A percentile compares a stretch with the other conserved stretches of the same genome.
Conservation (phyloP, 208 protist species). For the Crithidia bombi region DNA sequence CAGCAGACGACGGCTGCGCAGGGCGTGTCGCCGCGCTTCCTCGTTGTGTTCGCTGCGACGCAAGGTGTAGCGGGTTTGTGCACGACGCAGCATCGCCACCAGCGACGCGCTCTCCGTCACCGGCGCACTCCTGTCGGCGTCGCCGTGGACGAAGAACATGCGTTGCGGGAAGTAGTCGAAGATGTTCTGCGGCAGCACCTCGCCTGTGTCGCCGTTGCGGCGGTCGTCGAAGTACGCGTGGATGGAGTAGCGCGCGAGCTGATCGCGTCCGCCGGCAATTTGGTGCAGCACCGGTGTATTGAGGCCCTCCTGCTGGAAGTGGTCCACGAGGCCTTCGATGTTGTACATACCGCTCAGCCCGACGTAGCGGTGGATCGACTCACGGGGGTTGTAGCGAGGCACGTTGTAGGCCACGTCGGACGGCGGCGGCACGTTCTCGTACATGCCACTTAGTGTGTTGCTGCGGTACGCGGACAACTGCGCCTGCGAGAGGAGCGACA, state of each 20-base stretch:
- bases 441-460: conserved; percentile 38
- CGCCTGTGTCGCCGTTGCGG: conserved; percentile 46
- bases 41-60: conserved; percentile 31
- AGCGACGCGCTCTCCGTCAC: conserved; percentile 73
- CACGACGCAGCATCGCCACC: conserved; percentile 59
- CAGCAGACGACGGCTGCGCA: conserved; percentile 21
- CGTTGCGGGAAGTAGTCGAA: conserved; percentile 79
- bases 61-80: conserved; percentile 42
- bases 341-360: conserved; percentile 89
- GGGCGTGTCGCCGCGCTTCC: conserved; percentile 38
- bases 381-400: conserved; percentile 82
- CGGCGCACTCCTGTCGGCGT: conserved; percentile 78
- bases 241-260: conserved; percentile 67
- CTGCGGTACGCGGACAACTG: conserved; percentile 63
- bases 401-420: conserved; percentile 78
- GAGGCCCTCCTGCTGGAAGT: conserved; percentile 72
- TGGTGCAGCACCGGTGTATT: conserved; percentile 66
- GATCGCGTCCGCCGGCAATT: conserved; percentile 62
- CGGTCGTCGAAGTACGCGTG: conserved; percentile 76
- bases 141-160: conserved; percentile 89
- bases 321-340: conserved; percentile 56
- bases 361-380: conserved; percentile 80
- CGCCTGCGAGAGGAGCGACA: conserved; percentile 87
- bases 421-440: conserved; percentile 32
- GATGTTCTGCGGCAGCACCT: conserved; percentile 79